Evolutionary conservation across 2,329 filamentous ascomycete genomes (phyloP).

Genomic region (Didymella pomorum): DNA sequence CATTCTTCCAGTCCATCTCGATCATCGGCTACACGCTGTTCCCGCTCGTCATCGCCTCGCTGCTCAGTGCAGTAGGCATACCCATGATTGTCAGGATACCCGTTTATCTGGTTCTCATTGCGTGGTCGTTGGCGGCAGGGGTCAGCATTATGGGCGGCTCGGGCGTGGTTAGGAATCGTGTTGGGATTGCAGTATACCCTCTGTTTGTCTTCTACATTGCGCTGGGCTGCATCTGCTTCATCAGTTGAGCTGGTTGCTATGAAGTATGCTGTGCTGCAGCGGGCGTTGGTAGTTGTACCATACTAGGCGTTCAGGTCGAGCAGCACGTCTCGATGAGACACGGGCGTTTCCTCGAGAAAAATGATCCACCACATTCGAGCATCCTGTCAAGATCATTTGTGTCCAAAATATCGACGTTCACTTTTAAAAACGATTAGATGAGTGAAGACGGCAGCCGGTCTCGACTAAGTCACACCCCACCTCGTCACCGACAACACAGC

Average conservation of each 20-base stretch:
- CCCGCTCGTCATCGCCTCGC: conserved; percentile 89
- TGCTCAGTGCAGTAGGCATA: conserved; percentile 84
- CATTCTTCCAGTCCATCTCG: conserved; percentile 96
- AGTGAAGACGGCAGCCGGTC: conserved; percentile 19
- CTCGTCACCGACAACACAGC: conserved; percentile 24
- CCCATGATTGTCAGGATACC: conserved; percentile 85
- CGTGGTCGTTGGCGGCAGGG: conserved; percentile 93
- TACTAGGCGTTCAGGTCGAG: conserved; percentile 16
- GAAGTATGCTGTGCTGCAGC: conserved; percentile 15
- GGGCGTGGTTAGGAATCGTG: conserved; percentile 92
- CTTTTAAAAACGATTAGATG: background rate
- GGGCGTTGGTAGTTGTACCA: conserved; percentile 16
- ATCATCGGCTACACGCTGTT: conserved; percentile 99
- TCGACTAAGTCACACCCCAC: conserved; percentile 30
- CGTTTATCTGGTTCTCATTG: conserved; percentile 85
- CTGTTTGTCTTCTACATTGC: conserved; percentile 94
- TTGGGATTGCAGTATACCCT: conserved; percentile 92
- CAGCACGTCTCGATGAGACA: conserved; percentile 15
- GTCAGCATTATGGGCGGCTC: conserved; percentile 96
- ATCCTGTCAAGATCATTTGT: background rate
- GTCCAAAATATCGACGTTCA: background rate
- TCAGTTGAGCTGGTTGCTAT: conserved; percentile 67
- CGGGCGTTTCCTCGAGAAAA: background rate
- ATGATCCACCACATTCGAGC: no score
- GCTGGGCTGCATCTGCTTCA: conserved; percentile 94